A percentile compares a stretch with the other conserved stretches of the same genome.
Evolutionary conservation across 2,329 filamentous ascomycete species (phyloP).

Genomic region (Colletotrichum navitas): DNA sequence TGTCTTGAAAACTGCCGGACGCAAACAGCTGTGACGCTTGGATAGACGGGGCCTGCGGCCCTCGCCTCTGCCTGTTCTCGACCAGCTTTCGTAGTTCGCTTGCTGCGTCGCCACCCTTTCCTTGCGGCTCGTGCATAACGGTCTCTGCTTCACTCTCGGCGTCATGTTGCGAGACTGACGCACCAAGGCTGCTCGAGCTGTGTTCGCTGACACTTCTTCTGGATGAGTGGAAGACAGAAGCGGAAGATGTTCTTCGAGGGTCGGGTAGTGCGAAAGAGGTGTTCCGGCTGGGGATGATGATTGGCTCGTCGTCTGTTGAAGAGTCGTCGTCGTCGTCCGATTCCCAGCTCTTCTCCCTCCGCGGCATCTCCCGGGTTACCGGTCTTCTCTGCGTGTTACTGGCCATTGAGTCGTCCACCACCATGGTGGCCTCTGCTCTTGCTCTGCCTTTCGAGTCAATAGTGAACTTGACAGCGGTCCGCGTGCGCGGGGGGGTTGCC

Average conservation of each 20-base stretch:
- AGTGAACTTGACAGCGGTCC: conserved; percentile 71
- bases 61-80: conserved; percentile 62
- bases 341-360: conserved; percentile 54
- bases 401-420: conserved; percentile 52
- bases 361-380: conserved; percentile 46
- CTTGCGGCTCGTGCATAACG: conserved; percentile 61
- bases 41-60: conserved; percentile 45
- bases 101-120: conserved; percentile 66
- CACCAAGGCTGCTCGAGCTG: conserved; percentile 58
- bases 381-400: conserved; percentile 26
- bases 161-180: conserved; percentile 51
- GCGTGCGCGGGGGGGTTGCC: conserved; percentile 57
- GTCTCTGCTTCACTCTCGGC: conserved; percentile 72
- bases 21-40: conserved; percentile 45
- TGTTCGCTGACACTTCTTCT: conserved; percentile 64
- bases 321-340: conserved; percentile 67
- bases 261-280: conserved; percentile 70
- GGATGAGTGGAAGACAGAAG: conserved; percentile 61
- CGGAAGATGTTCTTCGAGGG: conserved; percentile 61
- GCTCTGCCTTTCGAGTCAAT: conserved; percentile 73
- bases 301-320: conserved; percentile 73
- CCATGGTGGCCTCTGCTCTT: conserved; percentile 64
- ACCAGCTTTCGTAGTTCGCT: conserved; percentile 71
- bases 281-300: conserved; percentile 72
- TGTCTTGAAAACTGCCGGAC: conserved; percentile 49